Evolutionary conservation across 2,329 filamentous ascomycete genomes (phyloP).

Genomic region (Ustulina deusta): DNA sequence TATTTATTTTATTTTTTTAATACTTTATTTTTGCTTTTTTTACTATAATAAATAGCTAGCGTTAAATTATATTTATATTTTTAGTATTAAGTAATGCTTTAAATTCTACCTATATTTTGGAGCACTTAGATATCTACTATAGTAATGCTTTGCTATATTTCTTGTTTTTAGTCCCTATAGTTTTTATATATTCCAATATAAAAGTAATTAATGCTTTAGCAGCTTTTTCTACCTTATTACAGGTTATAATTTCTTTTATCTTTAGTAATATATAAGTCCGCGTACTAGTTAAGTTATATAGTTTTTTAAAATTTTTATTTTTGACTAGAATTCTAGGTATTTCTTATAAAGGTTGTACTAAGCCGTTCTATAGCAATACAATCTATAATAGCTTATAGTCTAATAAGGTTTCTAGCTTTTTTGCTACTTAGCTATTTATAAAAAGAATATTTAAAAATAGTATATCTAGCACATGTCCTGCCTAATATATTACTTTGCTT

Average conservation of each 20-base stretch:
- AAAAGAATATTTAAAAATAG: constrained; percentile 25
- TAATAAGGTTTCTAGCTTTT: constrained; percentile 20
- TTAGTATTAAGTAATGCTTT: too few relatives aligned
- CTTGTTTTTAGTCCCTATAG: too few relatives aligned
- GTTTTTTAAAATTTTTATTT: constrained; percentile 22
- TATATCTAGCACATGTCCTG: constrained; percentile 11
- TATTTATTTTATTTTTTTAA: too few relatives aligned
- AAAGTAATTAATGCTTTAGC: too few relatives aligned
- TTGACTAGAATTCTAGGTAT: neutral
- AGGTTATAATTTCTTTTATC: too few relatives aligned
- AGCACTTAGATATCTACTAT: neutral
- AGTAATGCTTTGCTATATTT: constrained; percentile 7
- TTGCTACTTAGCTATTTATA: too few relatives aligned
- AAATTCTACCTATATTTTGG: neutral
- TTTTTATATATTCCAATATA: too few relatives aligned
- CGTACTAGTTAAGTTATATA: constrained; percentile 19
- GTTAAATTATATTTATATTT: too few relatives aligned
- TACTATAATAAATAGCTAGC: too few relatives aligned
- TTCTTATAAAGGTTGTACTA: neutral
- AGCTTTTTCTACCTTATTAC: too few relatives aligned
- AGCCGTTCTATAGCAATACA: neutral
- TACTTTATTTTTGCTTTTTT: too few relatives aligned
- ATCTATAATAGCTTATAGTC: constrained; percentile 17
- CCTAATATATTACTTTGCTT: constrained; percentile 18
- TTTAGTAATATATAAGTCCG: too few relatives aligned